Evolutionary conservation across 2,329 filamentous ascomycete genomes (phyloP), one percentile per base, ranked within the genome.

Genomic region (Exophiala dermatitidis): DNA sequence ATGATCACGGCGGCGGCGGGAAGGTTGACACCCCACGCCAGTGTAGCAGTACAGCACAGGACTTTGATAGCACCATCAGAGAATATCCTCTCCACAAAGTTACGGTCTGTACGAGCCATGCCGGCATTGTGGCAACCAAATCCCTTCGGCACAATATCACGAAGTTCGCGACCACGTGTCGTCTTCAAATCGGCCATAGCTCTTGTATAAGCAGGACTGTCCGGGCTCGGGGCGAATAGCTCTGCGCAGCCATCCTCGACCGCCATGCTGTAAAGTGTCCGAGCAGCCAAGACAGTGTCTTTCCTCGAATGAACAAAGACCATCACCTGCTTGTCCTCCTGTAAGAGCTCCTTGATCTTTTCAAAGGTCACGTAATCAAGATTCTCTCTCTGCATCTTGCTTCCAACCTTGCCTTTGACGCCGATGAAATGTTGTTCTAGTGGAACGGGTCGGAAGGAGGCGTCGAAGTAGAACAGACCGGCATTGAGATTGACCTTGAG

Each of bases 21-120:
- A 70, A 98, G 81, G 70, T 98, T 98, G 67, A 98, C 91, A 83
- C 93, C 93, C 93, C 93, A 98, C 0, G 93, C 93, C 29, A 98
- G 78, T 1, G 93, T 98, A 7, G 93, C 93, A 2, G 93, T 98
- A 82, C 94, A 98, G 76, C 91, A 97, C 26, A 98, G 84, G 0
- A 98, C 90, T 69, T 93, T 95, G 63, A 97, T 80, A n/a, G 97
- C 85, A 29, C 93, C 94, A 61, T 94, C 86, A 2, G 78, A 82
- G 63, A 98, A 98, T 10, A 97, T 78, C 12, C 88, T 83, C 69
- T 98, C 94, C 76, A 96, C 89, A n/a, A 96, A 73, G 62, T 98
- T 98, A 58, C 93, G 81, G 69, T 98, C 94, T 2, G 90, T 86
- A 60, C 94, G 83, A 53, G 90, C 84, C 89, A 99, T 95, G 50